Percentiles rank a stretch among this genome's conserved stretches.
Conservation (phyloP, 2,329 filamentous ascomycete genomes). For the Didymella pomorum region DNA sequence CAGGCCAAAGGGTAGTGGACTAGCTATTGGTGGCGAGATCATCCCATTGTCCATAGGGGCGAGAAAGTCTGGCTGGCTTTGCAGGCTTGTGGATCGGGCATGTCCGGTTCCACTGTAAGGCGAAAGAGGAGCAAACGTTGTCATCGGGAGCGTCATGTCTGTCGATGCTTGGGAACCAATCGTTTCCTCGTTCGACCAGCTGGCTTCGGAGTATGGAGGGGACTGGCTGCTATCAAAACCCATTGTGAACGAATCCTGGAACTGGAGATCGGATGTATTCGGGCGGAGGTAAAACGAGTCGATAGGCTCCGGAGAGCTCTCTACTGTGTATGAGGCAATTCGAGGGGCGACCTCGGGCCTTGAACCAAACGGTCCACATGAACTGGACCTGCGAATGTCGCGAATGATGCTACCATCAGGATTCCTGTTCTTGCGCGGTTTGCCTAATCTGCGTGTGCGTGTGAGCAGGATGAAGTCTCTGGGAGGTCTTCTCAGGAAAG, state of each 20-base stretch:
- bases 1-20: slow-evolving; percentile 38
- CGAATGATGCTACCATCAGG: slow-evolving; percentile 47
- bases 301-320: slow-evolving; percentile 49
- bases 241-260: slow-evolving; percentile 44
- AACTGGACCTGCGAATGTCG: slow-evolving; percentile 45
- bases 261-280: slow-evolving; percentile 47
- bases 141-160: slow-evolving; percentile 39
- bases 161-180: slow-evolving; percentile 40
- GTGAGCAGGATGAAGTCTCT: slow-evolving; percentile 25
- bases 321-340: slow-evolving; percentile 38
- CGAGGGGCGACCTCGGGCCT: slow-evolving; percentile 45
- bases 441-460: slow-evolving; percentile 38
- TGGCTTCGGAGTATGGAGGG: slow-evolving; percentile 44
- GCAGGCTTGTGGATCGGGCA: slow-evolving; percentile 38
- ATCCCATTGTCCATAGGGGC: slow-evolving; percentile 33
- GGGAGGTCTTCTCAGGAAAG: neutral
- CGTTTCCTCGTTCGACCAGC: slow-evolving; percentile 46
- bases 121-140: slow-evolving; percentile 36
- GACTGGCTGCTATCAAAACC: slow-evolving; percentile 45
- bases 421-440: slow-evolving; percentile 50
- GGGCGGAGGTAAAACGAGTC: slow-evolving; percentile 48
- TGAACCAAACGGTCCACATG: slow-evolving; percentile 40
- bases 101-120: slow-evolving; percentile 32
- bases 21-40: slow-evolving; percentile 35
- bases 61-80: slow-evolving; percentile 46